Conservation (phyloP, 148 eudicot species). For the Bassia scoparia region DNA sequence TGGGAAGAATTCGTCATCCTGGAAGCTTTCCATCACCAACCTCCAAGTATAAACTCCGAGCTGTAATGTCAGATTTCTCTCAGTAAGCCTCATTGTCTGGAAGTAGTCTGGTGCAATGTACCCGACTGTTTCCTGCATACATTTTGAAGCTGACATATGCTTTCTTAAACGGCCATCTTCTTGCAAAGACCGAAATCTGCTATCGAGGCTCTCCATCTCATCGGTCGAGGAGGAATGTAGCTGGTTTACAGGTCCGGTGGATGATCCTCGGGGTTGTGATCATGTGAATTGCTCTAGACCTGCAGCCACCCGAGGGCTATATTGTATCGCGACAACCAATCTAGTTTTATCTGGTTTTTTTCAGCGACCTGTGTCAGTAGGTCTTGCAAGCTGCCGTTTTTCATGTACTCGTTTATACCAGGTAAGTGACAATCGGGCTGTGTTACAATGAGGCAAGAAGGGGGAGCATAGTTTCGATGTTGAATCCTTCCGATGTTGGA, state of each 20-base stretch:
- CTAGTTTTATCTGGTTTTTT: constrained; percentile 48
- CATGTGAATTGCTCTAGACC: constrained; percentile 86
- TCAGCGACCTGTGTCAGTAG: constrained; percentile 30
- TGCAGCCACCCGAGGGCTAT: constrained; percentile 70
- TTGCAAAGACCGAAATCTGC: constrained; percentile 93
- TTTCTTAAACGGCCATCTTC: constrained; percentile 53
- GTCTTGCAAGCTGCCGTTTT: constrained; percentile 85
- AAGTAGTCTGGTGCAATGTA: constrained; percentile 91
- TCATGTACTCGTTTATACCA: constrained; percentile 88
- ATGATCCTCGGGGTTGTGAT: constrained; percentile 60
- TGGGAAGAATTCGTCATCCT: constrained; percentile 61
- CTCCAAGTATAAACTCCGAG: constrained; percentile 69
- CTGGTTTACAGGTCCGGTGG: constrained; percentile 89
- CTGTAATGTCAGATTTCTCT: constrained; percentile 86
- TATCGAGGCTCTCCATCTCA: constrained; percentile 88
- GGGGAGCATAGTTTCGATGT: constrained; percentile 75
- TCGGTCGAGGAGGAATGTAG: constrained; percentile 74
- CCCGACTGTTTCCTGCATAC: constrained; percentile 84
- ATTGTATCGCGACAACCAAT: constrained; percentile 59
- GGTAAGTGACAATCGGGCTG: constrained; percentile 74
- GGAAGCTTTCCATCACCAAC: constrained; percentile 75
- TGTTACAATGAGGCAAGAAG: constrained; percentile 80
- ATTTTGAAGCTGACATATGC: constrained; percentile 57
- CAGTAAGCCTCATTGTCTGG: constrained; percentile 74
- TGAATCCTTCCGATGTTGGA: constrained; percentile 70